A percentile compares a stretch with the other conserved stretches of the same genome.
Conservation (phyloP, 2,329 filamentous ascomycete genomes). For the Cordyceps farinosa region DNA sequence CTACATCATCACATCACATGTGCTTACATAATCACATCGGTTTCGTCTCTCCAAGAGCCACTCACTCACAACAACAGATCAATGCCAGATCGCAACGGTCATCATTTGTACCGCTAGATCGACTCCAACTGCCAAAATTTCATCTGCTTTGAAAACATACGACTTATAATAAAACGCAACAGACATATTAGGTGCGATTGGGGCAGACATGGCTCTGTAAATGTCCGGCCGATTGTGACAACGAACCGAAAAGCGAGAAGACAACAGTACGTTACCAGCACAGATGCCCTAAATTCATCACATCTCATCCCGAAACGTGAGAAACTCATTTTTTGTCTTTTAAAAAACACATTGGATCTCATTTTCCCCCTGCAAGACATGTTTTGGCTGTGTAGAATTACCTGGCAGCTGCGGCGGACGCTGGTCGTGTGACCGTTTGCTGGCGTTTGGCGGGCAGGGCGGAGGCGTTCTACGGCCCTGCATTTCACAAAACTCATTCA, state of each 20-base stretch:
- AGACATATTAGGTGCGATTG: background rate
- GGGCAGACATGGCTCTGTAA: background rate
- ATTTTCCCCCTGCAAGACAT: background rate
- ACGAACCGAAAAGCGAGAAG: background rate
- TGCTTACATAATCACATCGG: conserved; percentile 1
- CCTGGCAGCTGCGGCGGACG: background rate
- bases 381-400: background rate
- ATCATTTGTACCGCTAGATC: background rate
- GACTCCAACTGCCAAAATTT: background rate
- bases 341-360: background rate
- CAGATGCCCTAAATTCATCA: background rate
- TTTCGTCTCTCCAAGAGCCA: background rate
- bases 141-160: background rate
- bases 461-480: background rate
- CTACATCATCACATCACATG: background rate
- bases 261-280: conserved; percentile 9
- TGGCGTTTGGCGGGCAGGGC: too few species aligned
- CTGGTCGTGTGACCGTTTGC: background rate
- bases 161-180: background rate
- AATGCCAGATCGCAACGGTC: background rate
- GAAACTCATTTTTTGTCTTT: background rate
- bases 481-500: background rate
- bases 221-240: background rate
- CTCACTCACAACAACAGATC: conserved; percentile 8
- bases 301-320: background rate